Conservation (phyloP, 1,284 basidiomycete genomes). For the Thecaphora thlaspeos region DNA sequence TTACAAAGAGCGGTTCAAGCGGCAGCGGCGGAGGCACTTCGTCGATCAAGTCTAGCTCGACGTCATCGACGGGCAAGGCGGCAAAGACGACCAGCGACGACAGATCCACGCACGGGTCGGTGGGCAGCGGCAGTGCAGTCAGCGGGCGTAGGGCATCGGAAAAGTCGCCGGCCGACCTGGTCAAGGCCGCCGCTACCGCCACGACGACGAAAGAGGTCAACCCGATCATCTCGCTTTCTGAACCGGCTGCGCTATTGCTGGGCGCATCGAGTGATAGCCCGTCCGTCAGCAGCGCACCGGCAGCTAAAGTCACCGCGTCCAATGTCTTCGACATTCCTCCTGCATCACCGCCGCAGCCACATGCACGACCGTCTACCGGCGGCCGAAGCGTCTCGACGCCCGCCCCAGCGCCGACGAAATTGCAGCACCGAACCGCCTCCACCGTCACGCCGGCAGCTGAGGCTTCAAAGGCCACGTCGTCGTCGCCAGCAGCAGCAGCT, state of each 20-base stretch:
- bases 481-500: too few relatives aligned
- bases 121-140: neutral
- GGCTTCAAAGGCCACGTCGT: neutral
- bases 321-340: neutral
- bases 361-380: neutral
- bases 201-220: slow-evolving; percentile 6
- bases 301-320: too few relatives aligned
- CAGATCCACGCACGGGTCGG: neutral
- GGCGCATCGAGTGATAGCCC: too few relatives aligned
- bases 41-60: slow-evolving; percentile 3
- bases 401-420: neutral
- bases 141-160: neutral
- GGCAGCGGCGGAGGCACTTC: neutral
- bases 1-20: neutral
- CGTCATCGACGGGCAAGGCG: slow-evolving; percentile 6
- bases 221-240: neutral
- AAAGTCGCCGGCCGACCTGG: slow-evolving; percentile 12
- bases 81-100: slow-evolving; percentile 11
- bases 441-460: neutral
- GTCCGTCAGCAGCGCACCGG: too few relatives aligned
- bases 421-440: neutral
- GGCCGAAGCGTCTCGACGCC: too few relatives aligned
- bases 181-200: too few relatives aligned
- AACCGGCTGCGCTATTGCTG: too few relatives aligned
- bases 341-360: neutral